Evolutionary conservation across 768 basidiomycete genomes (phyloP).

Genomic region (Tulasnella sp.): DNA sequence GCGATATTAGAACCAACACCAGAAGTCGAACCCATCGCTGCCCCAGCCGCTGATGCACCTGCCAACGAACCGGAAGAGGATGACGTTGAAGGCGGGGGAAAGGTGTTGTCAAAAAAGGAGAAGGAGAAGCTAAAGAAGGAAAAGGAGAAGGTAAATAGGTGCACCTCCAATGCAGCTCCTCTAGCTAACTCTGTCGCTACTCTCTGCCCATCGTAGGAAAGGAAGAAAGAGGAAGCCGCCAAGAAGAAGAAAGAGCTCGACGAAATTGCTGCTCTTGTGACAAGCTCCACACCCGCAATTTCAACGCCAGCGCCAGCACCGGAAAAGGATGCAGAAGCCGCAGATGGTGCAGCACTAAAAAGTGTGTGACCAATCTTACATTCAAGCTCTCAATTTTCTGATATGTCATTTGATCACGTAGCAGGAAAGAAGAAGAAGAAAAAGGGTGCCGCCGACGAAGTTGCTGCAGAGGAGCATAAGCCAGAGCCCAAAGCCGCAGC

Average conservation of each 20-base stretch:
- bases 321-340: conserved; percentile 9
- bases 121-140: conserved; percentile 97
- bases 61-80: conserved; percentile 31
- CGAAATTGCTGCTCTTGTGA: conserved; percentile 20
- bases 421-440: conserved; percentile 27
- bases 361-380: conserved; percentile 9
- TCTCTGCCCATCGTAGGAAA: conserved; percentile 53
- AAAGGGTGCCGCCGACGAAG: conserved; percentile 27
- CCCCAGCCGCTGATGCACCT: conserved; percentile 12
- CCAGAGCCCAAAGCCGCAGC: conserved; percentile 28
- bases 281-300: conserved; percentile 18
- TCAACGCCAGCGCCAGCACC: conserved; percentile 7
- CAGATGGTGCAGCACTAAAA: conserved; percentile 10
- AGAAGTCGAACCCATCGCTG: neutral
- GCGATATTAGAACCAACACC: conserved; percentile 12
- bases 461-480: conserved; percentile 23
- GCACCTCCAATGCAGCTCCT: conserved; percentile 3
- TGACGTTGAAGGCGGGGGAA: conserved; percentile 43
- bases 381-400: no score
- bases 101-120: conserved; percentile 85
- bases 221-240: conserved; percentile 88
- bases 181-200: conserved; percentile 14
- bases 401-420: no score
- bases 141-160: conserved; percentile 76
- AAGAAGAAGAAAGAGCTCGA: conserved; percentile 47